phyloP scores from a whole-genome alignment of 148 eudicot genomes.

The Cornus suecica region DNA sequence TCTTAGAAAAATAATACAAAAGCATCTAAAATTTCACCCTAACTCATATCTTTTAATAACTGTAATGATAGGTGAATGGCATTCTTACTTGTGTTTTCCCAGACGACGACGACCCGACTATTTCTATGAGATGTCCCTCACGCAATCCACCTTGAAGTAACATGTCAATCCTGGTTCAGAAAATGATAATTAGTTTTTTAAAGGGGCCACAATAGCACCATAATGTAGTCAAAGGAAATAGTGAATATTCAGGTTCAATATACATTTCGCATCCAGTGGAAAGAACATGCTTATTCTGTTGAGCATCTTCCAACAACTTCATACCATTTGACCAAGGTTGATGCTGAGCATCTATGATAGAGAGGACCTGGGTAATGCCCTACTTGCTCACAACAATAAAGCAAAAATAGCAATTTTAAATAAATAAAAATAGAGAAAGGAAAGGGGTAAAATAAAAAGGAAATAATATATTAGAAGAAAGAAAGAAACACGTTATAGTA shows the following conservation, averaged over 20 bases:
- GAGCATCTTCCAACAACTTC: slow-evolving; percentile 62
- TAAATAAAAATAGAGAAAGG: too few relatives aligned
- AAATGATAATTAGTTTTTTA: slow-evolving; percentile 1
- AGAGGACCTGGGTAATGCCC: slow-evolving; percentile 67
- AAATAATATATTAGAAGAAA: too few relatives aligned
- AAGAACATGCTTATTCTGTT: slow-evolving; percentile 38
- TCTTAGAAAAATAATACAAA: neutral
- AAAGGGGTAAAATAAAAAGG: too few relatives aligned
- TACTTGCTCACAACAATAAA: slow-evolving; percentile 23
- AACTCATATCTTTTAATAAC: neutral
- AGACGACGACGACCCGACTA: slow-evolving; percentile 92
- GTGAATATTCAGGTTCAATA: slow-evolving; percentile 6
- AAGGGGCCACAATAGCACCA: slow-evolving; percentile 8
- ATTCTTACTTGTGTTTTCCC: slow-evolving; percentile 80
- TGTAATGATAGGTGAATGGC: neutral
- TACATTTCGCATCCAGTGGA: slow-evolving; percentile 59
- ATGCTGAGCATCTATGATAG: slow-evolving; percentile 52
- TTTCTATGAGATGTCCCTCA: slow-evolving; percentile 68
- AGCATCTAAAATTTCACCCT: neutral
- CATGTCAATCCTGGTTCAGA: slow-evolving; percentile 48
- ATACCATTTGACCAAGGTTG: slow-evolving; percentile 71
- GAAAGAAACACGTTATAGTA: neutral
- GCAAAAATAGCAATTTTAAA: too few relatives aligned
- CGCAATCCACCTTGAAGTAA: slow-evolving; percentile 58
- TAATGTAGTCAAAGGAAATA: neutral